Conservation (phyloP, 495 filamentous ascomycete species). For the Staphylotrichum tortipilum region DNA sequence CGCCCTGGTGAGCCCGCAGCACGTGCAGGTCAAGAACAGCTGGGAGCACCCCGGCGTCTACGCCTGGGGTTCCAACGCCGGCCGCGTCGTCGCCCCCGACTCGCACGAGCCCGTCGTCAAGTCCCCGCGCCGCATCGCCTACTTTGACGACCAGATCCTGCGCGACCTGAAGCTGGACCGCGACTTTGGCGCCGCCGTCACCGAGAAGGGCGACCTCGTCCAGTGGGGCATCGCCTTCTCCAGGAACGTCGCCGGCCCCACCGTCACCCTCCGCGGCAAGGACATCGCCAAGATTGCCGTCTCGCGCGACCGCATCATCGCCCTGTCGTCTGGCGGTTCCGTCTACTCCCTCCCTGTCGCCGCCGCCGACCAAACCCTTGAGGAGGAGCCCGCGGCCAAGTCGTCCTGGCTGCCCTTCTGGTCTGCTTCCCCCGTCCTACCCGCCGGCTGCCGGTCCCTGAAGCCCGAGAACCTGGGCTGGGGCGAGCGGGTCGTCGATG, state of each 20-base stretch:
- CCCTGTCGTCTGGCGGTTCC: slow-evolving; percentile 63
- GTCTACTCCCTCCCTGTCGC: slow-evolving; percentile 85
- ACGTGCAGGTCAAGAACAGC: slow-evolving; percentile 78
- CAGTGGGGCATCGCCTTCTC: slow-evolving; percentile 85
- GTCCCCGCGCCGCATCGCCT: slow-evolving; percentile 65
- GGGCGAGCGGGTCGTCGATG: slow-evolving; percentile 64
- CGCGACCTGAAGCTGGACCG: slow-evolving; percentile 80
- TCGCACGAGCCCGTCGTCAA: slow-evolving; percentile 70
- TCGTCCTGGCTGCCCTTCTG: slow-evolving; percentile 67
- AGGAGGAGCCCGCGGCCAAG: slow-evolving; percentile 47
- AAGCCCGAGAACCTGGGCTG: slow-evolving; percentile 57
- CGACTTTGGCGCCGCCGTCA: slow-evolving; percentile 79
- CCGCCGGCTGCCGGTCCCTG: slow-evolving; percentile 57
- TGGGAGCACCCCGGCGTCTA: slow-evolving; percentile 87
- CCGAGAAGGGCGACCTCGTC: slow-evolving; percentile 78
- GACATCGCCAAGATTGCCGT: slow-evolving; percentile 62
- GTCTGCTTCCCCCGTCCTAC: slow-evolving; percentile 42
- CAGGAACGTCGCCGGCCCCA: slow-evolving; percentile 40
- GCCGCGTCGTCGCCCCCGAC: slow-evolving; percentile 74
- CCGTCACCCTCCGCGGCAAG: slow-evolving; percentile 70
- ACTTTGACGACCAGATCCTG: slow-evolving; percentile 77
- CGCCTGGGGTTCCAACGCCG: slow-evolving; percentile 86
- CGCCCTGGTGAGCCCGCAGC: slow-evolving; percentile 65
- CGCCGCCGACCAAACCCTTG: slow-evolving; percentile 54
- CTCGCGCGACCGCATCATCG: slow-evolving; percentile 75